A percentile compares a stretch with the other conserved stretches of the same genome.
phyloP scores from a whole-genome alignment of 1,284 basidiomycete genomes.

The Rhodotorula sp. region DNA sequence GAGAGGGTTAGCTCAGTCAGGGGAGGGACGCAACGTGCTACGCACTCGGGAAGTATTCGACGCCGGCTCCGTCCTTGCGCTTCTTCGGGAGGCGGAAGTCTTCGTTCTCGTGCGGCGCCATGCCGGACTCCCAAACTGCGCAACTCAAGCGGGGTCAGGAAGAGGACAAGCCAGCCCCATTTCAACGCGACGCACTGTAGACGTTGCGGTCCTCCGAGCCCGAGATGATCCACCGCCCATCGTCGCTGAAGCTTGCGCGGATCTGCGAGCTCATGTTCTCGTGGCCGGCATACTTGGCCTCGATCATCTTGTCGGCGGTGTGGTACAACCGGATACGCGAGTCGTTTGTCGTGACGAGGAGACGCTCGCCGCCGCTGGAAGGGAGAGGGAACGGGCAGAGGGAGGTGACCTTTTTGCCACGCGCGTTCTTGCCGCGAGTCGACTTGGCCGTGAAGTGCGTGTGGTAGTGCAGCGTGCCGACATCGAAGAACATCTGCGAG shows the following conservation, averaged over 20 bases:
- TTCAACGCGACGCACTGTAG: neutral
- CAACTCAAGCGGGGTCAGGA: neutral
- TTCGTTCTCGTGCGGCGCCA: slow-evolving; percentile 17
- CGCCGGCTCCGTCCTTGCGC: slow-evolving; percentile 27
- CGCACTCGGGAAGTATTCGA: slow-evolving; percentile 37
- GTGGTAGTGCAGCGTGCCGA: slow-evolving; percentile 44
- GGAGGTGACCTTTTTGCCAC: slow-evolving; percentile 50
- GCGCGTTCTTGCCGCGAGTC: slow-evolving; percentile 45
- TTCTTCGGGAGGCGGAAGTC: slow-evolving; percentile 25
- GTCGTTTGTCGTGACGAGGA: slow-evolving; percentile 51
- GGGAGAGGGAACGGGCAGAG: slow-evolving; percentile 45
- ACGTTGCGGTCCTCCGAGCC: slow-evolving; percentile 47
- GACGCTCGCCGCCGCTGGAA: slow-evolving; percentile 41
- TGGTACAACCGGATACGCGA: slow-evolving; percentile 49
- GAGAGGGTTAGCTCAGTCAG: neutral
- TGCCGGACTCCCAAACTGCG: slow-evolving; percentile 34
- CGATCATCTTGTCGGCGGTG: slow-evolving; percentile 42
- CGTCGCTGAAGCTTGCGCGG: slow-evolving; percentile 46
- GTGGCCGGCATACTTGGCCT: slow-evolving; percentile 42
- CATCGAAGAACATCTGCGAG: slow-evolving; percentile 45
- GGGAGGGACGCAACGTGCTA: neutral
- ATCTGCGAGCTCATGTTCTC: slow-evolving; percentile 47
- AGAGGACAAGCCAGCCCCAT: neutral
- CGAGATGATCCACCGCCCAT: slow-evolving; percentile 47
- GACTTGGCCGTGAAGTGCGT: slow-evolving; percentile 46